Base-by-base conservation (phyloP, 352 stramenopile genomes). In the Phytophthora fragariae region DNA sequence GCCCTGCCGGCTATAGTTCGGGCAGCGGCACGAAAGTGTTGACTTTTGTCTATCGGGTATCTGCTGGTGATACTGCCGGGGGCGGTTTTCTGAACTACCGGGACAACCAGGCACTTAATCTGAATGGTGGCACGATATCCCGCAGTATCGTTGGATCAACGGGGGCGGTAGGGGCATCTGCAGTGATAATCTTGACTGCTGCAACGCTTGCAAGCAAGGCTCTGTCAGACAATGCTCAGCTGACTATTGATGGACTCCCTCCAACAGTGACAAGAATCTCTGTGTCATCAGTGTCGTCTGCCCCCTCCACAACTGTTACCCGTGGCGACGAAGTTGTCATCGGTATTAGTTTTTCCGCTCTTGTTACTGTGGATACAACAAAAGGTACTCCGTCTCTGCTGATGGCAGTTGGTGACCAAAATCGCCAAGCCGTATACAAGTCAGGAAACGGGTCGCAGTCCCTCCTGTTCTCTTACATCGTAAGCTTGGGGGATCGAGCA, bases 41-140 rank as follows among this genome's bases (percentile, higher is more conserved):
- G 0, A 83, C 68, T 5, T 96, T 97, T 74, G 63, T 84, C n/a
- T 97, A 96, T 74, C 90, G 74, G 0, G 83, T 96, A 4, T 77
- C 76, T 0, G 71, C 84, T 5, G 90, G 90, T 58, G 90, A 96
- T 59, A 78, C 77, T 5, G 83, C 76, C 5, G 82, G 84, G 15
- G 83, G 80, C 14, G 57, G 70, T 5, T 81, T 80, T 47, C 70
- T 96, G 15, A 90, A 95, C 53, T 94, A 95, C 62, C 84, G 82
- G 19, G 84, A 92, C 19, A 71, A 78, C 21, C 74, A 56, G 24
- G 86, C 88, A 14, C 56, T 96, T 15, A 78, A 89, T 33, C 52
- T 94, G 27, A 95, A 95, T 65, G 85, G 82, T 4, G 90, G 85
- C 1, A 77, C 75, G 4, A 94, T 96, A 60, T 81, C 70, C 17